phyloP scores from a whole-genome alignment of 2,329 filamentous ascomycete species.

The Sporothrix protearum region DNA sequence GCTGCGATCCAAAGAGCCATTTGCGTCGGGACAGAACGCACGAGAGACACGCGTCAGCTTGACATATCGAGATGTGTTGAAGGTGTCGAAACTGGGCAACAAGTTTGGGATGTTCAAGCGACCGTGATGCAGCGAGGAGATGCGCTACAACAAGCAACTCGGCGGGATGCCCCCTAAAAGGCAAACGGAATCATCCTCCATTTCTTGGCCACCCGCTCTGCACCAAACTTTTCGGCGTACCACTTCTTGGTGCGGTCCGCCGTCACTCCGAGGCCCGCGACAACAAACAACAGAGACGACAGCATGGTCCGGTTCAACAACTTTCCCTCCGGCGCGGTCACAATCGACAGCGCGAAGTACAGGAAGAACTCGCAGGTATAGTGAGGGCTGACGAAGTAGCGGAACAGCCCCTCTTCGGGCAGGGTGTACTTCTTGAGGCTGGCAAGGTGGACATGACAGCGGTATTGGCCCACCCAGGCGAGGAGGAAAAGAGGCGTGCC shows the following conservation, averaged over 20 bases:
- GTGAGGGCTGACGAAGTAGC: slow-evolving; percentile 74
- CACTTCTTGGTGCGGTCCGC: slow-evolving; percentile 73
- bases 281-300: slow-evolving; percentile 68
- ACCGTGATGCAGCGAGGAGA: background rate
- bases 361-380: slow-evolving; percentile 86
- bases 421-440: slow-evolving; percentile 78
- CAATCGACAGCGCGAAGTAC: slow-evolving; percentile 72
- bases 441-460: slow-evolving; percentile 67
- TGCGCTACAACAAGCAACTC: background rate
- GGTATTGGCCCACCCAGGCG: slow-evolving; percentile 70
- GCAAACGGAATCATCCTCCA: slow-evolving; percentile 76
- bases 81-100: slow-evolving; percentile 69
- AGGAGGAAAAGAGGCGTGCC: slow-evolving; percentile 62
- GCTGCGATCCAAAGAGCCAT: slow-evolving; percentile 49
- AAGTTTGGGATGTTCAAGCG: slow-evolving; percentile 53
- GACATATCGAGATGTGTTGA: slow-evolving; percentile 82
- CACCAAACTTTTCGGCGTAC: slow-evolving; percentile 74
- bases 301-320: slow-evolving; percentile 70
- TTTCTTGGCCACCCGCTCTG: slow-evolving; percentile 55
- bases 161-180: slow-evolving; percentile 43
- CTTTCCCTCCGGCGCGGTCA: slow-evolving; percentile 65
- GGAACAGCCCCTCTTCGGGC: slow-evolving; percentile 69
- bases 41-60: slow-evolving; percentile 65
- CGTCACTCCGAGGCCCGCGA: slow-evolving; percentile 75
- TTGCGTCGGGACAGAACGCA: slow-evolving; percentile 51